Evolutionary conservation across 2,329 filamentous ascomycete species (phyloP).

Genomic region (Hypomyces perniciosus): DNA sequence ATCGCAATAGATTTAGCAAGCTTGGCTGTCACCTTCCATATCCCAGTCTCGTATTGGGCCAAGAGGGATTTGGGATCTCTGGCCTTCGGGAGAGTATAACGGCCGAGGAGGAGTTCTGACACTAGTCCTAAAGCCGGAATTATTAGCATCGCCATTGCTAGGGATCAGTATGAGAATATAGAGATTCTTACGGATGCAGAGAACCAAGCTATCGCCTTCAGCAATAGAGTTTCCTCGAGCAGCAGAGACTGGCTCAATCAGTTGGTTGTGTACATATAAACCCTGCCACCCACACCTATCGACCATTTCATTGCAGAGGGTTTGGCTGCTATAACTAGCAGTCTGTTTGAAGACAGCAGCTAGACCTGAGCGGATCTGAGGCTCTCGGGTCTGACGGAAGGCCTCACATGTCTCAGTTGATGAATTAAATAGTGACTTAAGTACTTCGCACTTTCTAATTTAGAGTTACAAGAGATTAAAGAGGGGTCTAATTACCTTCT

Average conservation of each 20-base stretch:
- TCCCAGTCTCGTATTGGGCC: slow-evolving; percentile 17
- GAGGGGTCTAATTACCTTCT: no score
- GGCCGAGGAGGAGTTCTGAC: slow-evolving; percentile 21
- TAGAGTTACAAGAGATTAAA: no score
- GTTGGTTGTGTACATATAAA: slow-evolving; percentile 20
- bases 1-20: slow-evolving; percentile 5
- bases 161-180: not conserved
- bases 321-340: not conserved
- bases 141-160: no score
- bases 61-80: slow-evolving; percentile 14
- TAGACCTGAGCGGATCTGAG: slow-evolving; percentile 9
- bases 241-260: slow-evolving; percentile 16
- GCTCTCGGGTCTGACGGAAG: not conserved
- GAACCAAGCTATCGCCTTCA: slow-evolving; percentile 22
- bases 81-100: slow-evolving; percentile 18
- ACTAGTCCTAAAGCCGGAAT: slow-evolving; percentile 15
- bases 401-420: no score
- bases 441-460: no score
- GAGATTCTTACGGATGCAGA: slow-evolving; percentile 23
- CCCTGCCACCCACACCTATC: slow-evolving; percentile 26
- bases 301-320: slow-evolving; percentile 15
- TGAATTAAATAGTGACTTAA: no score
- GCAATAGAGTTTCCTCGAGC: slow-evolving; percentile 21
- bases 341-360: slow-evolving; percentile 13
- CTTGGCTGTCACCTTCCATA: slow-evolving; percentile 19